Evolutionary conservation across 441 rosid genomes (phyloP), one percentile per base, ranked within the genome.

Genomic region (Erodium chrysanthum): DNA sequence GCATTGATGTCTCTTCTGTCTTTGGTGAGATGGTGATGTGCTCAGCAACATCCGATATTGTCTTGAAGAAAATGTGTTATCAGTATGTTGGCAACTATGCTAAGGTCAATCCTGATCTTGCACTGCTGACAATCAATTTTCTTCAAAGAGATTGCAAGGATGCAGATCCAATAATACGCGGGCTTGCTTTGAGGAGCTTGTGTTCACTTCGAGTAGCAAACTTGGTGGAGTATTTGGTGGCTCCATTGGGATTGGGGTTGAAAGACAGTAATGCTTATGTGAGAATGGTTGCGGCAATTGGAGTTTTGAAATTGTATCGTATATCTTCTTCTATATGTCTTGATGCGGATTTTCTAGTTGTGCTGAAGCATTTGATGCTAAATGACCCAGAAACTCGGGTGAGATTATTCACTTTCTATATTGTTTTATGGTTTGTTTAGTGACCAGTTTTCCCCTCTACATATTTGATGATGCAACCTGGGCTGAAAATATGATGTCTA

Each of bases 1-100:
- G 98, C 61, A 84, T 93, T 56, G 98, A 93, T 21, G 98, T 93
- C 71, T 85, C 98, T 1, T 80, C 97, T 14, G 82, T 93, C n/a
- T 93, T 93, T 42, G 96, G 98, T 12, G 98, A 93, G 84, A 93
- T 93, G 97, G 97, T 93, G 52, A 93, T 93, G 98, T 93, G 98
- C 80, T 93, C 96, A 0, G 97, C 95, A 2, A 91, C 98, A 29
- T 84, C 97, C 20, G 97, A 93, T 77, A 91, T 91, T 68, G 98
- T 93, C 54, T 73, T 93, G 82, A 93, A 93, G 92, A 93, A 93
- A 75, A 93, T 93, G 97, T 93, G 97, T 71, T 93, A 91, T 73
- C 85, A 91, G n/a, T 93, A 93, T 71, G 98, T 93, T 42, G 97
- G 97, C 17, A 93, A 93, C 81, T 93, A 93, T 65, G 98, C 97